Conservation (phyloP, 176 grass and related monocot species). For the Triticum aestivum region IWGSC_CS_RefSeq_v2.1 NC_057794.1:256267421-256267920, state of each 20-base stretch:
- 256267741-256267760: constrained; percentile 38
- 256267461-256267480: constrained; percentile 62
- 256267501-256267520: constrained; percentile 35
- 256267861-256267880: constrained; percentile 32
- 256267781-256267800: background rate
- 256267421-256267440: constrained; percentile 48
- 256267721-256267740: constrained; percentile 50
- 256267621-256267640: background rate
- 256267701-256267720: constrained; percentile 32
- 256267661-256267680: background rate
- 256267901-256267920: constrained; percentile 32
- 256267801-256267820: background rate
- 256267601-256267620: too few species aligned
- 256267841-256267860: constrained; percentile 25
- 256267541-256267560: background rate
- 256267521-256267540: background rate
- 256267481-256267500: constrained; percentile 57
- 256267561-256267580: background rate
- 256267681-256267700: constrained; percentile 29
- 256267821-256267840: background rate
- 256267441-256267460: constrained; percentile 47
- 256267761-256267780: background rate
- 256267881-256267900: constrained; percentile 34
- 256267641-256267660: background rate
- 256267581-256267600: background rate